These are phyloP conservation scores for Trichophyton rubrum DNA, from an alignment of 2,329 filamentous ascomycete species.

Conservation along the genomic window DNA sequence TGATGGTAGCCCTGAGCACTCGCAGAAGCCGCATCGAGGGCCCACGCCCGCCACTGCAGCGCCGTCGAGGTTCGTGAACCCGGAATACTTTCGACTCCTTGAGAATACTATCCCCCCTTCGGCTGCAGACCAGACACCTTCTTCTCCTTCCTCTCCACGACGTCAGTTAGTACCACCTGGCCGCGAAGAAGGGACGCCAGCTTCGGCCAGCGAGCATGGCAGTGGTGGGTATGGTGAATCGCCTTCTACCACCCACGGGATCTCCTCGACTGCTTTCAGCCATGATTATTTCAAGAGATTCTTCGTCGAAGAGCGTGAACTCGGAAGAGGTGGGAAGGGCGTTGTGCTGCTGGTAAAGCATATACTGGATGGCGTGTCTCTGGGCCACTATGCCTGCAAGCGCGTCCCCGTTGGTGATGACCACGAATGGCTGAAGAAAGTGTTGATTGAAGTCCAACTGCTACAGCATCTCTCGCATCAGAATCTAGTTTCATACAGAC, in stretches of 20 bases:
- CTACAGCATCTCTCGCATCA: slow-evolving; percentile 85
- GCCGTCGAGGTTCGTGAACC: slow-evolving; percentile 64
- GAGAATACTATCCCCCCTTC: slow-evolving; percentile 41
- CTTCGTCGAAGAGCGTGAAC: slow-evolving; percentile 75
- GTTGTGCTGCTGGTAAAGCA: slow-evolving; percentile 91
- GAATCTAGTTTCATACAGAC: slow-evolving; percentile 90
- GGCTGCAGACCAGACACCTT: slow-evolving; percentile 12
- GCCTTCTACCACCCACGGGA: slow-evolving; percentile 41
- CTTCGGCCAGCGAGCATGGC: not conserved
- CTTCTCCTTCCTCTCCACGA: slow-evolving; percentile 40
- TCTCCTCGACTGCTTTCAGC: slow-evolving; percentile 76
- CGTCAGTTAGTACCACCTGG: slow-evolving; percentile 36
- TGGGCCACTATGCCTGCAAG: slow-evolving; percentile 93
- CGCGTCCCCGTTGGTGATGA: slow-evolving; percentile 91
- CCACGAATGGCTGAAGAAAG: slow-evolving; percentile 88
- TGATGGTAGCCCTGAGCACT: slow-evolving; percentile 33
- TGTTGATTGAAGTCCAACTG: slow-evolving; percentile 83
- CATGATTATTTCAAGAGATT: slow-evolving; percentile 87
- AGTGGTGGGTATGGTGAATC: not conserved
- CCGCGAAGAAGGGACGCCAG: slow-evolving; percentile 18
- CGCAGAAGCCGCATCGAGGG: slow-evolving; percentile 23
- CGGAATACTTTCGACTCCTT: slow-evolving; percentile 92
- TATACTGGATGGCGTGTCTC: slow-evolving; percentile 72
- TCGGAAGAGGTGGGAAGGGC: slow-evolving; percentile 85
- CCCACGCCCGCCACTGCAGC: slow-evolving; percentile 19